phyloP scores from a whole-genome alignment of 306 rosid species.

The Inga leiocalycina region DNA sequence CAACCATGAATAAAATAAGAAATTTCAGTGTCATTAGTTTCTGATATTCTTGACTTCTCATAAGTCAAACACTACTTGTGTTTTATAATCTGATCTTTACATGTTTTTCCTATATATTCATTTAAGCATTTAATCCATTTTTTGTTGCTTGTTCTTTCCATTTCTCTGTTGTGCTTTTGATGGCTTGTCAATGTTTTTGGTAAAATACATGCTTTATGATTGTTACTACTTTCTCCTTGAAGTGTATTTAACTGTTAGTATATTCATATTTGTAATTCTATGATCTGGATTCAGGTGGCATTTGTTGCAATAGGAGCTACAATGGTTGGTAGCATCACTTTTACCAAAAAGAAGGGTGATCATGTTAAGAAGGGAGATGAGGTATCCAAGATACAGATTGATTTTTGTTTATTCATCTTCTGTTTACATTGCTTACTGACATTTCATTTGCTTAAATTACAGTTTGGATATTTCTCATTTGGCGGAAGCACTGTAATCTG shows the following conservation, averaged over 20 bases:
- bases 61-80: no score
- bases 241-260: neutral
- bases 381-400: constrained; percentile 49
- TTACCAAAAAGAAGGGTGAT: constrained; percentile 74
- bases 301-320: constrained; percentile 97
- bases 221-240: neutral
- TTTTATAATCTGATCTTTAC: no score
- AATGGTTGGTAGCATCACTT: constrained; percentile 96
- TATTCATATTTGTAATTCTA: neutral
- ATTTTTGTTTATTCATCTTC: constrained; percentile 14
- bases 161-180: no score
- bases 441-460: constrained; percentile 39
- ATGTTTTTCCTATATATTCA: no score
- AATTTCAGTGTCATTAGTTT: no score
- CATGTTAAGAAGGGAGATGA: constrained; percentile 91
- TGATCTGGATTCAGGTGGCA: constrained; percentile 71
- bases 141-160: no score
- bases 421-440: constrained; percentile 35
- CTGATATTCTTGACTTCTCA: no score
- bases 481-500: constrained; percentile 99
- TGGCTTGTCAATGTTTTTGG: no score
- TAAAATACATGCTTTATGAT: no score
- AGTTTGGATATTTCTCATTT: constrained; percentile 97
- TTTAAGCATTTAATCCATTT: no score
- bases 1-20: no score